Conservation (phyloP, 1,139 yeast genomes). For the Pichia sp. region DNA sequence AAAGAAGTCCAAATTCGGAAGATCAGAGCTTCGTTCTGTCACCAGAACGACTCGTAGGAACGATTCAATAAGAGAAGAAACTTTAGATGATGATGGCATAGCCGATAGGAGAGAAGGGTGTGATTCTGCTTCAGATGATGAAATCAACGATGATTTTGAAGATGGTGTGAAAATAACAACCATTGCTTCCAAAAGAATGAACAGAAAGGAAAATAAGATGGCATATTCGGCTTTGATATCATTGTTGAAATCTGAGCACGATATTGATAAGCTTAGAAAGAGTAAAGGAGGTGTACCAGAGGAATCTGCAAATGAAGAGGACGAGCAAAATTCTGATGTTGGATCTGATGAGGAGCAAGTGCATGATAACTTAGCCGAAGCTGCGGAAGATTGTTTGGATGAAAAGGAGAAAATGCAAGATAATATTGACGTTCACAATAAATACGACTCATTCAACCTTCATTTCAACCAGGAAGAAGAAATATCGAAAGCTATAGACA, state of each 20-base stretch:
- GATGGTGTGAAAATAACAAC: constrained; percentile 9
- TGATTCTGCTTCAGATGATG: constrained; percentile 18
- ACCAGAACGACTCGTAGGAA: constrained; percentile 42
- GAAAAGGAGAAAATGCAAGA: constrained; percentile 34
- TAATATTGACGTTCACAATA: constrained; percentile 29
- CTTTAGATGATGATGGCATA: constrained; percentile 16
- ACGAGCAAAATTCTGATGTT: constrained; percentile 28
- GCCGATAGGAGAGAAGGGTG: constrained; percentile 1
- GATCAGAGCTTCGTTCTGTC: constrained; percentile 54
- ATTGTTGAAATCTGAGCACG: constrained; percentile 53
- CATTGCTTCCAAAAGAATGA: constrained; percentile 22
- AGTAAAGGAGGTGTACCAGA: constrained; percentile 21
- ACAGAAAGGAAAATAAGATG: constrained; percentile 35
- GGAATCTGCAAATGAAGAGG: constrained; percentile 30
- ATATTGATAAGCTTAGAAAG: constrained; percentile 24
- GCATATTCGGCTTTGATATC: constrained; percentile 79
- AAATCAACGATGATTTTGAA: constrained; percentile 20
- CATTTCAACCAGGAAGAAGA: constrained; percentile 63
- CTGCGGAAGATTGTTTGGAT: constrained; percentile 32
- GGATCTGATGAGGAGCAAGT: constrained; percentile 29
- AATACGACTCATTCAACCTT: constrained; percentile 62
- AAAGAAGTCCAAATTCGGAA: constrained; percentile 44
- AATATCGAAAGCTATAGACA: constrained; percentile 32
- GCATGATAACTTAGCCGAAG: constrained; percentile 31
- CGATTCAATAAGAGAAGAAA: constrained; percentile 29